These are phyloP conservation scores for Filosporella fistucella DNA, from an alignment of 495 filamentous ascomycete species.

Conservation along the genomic window DNA sequence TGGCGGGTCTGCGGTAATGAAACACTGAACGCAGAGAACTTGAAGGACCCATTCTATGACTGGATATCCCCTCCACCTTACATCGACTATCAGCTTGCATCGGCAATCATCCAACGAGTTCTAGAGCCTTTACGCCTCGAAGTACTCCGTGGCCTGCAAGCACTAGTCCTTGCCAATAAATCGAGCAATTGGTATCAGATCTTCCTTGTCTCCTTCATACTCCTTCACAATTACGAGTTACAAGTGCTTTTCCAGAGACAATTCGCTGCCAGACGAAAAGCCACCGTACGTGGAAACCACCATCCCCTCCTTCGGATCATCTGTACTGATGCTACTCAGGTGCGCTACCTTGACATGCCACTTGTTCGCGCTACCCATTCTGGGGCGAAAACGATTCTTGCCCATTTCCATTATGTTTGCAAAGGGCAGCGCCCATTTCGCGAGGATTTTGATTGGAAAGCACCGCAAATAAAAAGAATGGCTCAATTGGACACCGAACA, in stretches of 20 bases:
- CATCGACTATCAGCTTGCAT: conserved; percentile 34
- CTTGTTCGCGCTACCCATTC: conserved; percentile 36
- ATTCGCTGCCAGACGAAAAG: conserved; percentile 21
- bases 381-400: conserved; percentile 35
- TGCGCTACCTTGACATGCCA: conserved; percentile 33
- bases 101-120: conserved; percentile 33
- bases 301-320: background rate
- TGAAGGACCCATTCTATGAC: conserved; percentile 27
- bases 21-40: conserved; percentile 23
- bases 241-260: conserved; percentile 29
- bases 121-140: conserved; percentile 28
- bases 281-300: conserved; percentile 18
- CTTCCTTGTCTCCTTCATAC: conserved; percentile 32
- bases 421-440: conserved; percentile 33
- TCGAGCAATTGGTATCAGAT: conserved; percentile 32
- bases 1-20: conserved; percentile 32
- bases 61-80: conserved; percentile 31
- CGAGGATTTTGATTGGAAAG: conserved; percentile 29
- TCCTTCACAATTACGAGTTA: conserved; percentile 38
- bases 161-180: conserved; percentile 28
- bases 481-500: conserved; percentile 31
- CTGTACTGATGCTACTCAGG: conserved; percentile 14
- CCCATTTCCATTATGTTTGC: conserved; percentile 38
- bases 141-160: conserved; percentile 28
- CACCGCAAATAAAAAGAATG: conserved; percentile 28